Conservation (phyloP, 257 asterid species). For the Lycium barbarum region DNA sequence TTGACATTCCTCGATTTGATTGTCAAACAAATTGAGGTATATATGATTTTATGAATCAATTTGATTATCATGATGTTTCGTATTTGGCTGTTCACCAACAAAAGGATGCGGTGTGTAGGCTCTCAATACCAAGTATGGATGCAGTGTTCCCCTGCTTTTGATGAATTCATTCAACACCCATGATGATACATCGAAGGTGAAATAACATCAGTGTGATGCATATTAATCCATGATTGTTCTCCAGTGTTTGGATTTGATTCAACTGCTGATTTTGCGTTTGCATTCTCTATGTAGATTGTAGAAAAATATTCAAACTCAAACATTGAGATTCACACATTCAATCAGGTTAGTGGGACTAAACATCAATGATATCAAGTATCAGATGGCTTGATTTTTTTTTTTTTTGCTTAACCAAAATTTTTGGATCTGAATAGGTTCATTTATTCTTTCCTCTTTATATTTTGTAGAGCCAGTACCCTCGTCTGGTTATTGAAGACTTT, state of each 20-base stretch:
- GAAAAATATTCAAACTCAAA: slow-evolving; percentile 80
- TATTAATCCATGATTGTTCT: background rate
- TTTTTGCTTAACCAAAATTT: background rate
- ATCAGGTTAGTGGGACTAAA: slow-evolving; percentile 65
- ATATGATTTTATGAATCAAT: slow-evolving; percentile 5
- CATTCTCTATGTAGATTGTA: slow-evolving; percentile 63
- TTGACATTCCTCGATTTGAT: slow-evolving; percentile 96
- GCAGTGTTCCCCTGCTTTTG: slow-evolving; percentile 89
- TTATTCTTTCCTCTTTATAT: slow-evolving; percentile 34
- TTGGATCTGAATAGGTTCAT: background rate
- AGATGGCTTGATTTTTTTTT: background rate
- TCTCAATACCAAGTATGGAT: slow-evolving; percentile 86
- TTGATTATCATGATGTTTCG: background rate
- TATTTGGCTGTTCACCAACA: background rate
- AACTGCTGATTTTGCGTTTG: slow-evolving; percentile 36
- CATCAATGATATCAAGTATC: background rate
- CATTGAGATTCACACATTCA: slow-evolving; percentile 88
- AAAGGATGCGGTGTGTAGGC: slow-evolving; percentile 53
- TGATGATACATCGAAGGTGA: slow-evolving; percentile 93
- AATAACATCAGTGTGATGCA: slow-evolving; percentile 15
- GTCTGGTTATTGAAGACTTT: slow-evolving; percentile 88
- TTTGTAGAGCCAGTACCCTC: slow-evolving; percentile 95
- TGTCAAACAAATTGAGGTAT: slow-evolving; percentile 97
- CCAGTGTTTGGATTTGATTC: slow-evolving; percentile 20
- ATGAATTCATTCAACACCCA: slow-evolving; percentile 99